Evolutionary conservation across 2,329 filamentous ascomycete genomes (phyloP).

Genomic region (Aspergillus alliaceus): DNA sequence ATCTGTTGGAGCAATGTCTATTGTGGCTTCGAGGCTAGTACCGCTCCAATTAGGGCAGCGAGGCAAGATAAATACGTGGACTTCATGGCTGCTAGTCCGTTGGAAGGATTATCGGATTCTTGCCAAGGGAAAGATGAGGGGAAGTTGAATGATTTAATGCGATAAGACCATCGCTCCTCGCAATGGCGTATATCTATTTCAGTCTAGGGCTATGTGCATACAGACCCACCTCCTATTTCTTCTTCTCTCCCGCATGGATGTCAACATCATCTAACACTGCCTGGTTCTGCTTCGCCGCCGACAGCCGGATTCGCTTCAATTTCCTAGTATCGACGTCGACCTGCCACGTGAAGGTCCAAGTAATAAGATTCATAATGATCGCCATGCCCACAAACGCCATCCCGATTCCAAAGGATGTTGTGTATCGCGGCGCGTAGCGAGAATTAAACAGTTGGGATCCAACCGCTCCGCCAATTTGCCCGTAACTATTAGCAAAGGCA

Average conservation of each 20-base stretch:
- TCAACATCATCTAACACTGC: slow-evolving; percentile 2
- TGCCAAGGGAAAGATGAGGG: no score
- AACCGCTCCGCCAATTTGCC: slow-evolving; percentile 20
- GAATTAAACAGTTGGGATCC: slow-evolving; percentile 19
- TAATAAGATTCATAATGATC: slow-evolving; percentile 15
- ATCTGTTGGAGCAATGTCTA: no score
- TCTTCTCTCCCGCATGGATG: neutral
- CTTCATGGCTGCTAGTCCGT: no score
- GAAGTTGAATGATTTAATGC: no score
- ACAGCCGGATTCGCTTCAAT: slow-evolving; percentile 2
- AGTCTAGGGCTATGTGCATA: no score
- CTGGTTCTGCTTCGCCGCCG: neutral
- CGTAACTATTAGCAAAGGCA: slow-evolving; percentile 21
- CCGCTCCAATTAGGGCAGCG: no score
- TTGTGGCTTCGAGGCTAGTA: no score
- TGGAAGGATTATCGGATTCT: no score
- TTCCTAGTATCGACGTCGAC: slow-evolving; percentile 13
- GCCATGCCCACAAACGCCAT: slow-evolving; percentile 17
- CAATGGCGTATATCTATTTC: no score
- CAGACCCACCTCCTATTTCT: neutral
- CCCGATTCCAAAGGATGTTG: slow-evolving; percentile 15
- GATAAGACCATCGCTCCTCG: neutral
- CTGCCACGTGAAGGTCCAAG: slow-evolving; percentile 10
- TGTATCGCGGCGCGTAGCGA: slow-evolving; percentile 17
- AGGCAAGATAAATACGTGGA: no score